Conservation (phyloP, 2,329 filamentous ascomycete genomes). For the Clonostachys solani region DNA sequence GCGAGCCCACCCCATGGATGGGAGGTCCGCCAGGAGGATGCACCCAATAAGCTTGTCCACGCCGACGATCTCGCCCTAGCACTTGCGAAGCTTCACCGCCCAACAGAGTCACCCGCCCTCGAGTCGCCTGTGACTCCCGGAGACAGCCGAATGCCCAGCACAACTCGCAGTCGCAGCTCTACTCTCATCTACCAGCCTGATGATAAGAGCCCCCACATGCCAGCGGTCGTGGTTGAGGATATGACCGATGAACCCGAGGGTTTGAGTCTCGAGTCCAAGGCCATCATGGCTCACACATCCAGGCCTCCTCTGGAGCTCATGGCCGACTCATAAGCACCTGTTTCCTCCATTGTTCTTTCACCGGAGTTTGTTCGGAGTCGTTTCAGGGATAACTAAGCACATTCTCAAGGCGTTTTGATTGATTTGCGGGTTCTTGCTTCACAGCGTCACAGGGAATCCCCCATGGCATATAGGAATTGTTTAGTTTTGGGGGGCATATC, state of each 20-base stretch:
- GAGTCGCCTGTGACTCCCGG: slow-evolving; percentile 24
- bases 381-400: too few relatives aligned
- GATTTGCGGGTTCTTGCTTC: too few relatives aligned
- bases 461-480: too few relatives aligned
- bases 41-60: slow-evolving; percentile 66
- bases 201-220: slow-evolving; percentile 50
- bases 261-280: slow-evolving; percentile 34
- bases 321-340: slow-evolving; percentile 26
- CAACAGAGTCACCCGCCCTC: neutral
- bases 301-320: slow-evolving; percentile 65
- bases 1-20: slow-evolving; percentile 65
- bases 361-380: neutral
- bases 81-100: slow-evolving; percentile 56
- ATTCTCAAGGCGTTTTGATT: too few relatives aligned
- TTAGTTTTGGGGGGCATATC: too few relatives aligned
- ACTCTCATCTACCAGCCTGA: slow-evolving; percentile 64
- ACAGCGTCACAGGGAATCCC: too few relatives aligned
- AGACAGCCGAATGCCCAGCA: slow-evolving; percentile 12
- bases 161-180: slow-evolving; percentile 53
- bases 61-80: slow-evolving; percentile 66
- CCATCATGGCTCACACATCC: slow-evolving; percentile 55
- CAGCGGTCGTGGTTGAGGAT: slow-evolving; percentile 64
- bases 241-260: slow-evolving; percentile 53
- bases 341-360: neutral
- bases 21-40: slow-evolving; percentile 64